These are phyloP conservation scores for Suillus discolor DNA, from an alignment of 768 basidiomycete species.

Conservation along the genomic window DNA sequence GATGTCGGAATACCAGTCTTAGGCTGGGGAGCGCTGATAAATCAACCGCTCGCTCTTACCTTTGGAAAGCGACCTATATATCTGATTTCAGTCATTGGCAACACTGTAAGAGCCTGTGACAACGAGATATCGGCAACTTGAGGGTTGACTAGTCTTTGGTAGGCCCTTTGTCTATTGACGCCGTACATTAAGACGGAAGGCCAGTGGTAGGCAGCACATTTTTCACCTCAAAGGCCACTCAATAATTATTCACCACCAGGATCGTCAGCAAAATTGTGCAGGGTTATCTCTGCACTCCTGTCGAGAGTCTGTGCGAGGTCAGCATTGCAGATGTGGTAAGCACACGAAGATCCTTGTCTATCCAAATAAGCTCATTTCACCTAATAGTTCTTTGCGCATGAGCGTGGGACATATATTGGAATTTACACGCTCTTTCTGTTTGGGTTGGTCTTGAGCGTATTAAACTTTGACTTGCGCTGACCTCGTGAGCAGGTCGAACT, in stretches of 20 bases:
- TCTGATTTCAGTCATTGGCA: conserved; percentile 21
- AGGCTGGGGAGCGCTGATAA: conserved; percentile 23
- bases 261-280: conserved; percentile 23
- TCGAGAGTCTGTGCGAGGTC: conserved; percentile 25
- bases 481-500: conserved; percentile 17
- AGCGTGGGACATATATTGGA: conserved; percentile 23
- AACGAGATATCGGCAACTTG: background rate
- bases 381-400: conserved; percentile 22
- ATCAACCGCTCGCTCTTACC: conserved; percentile 22
- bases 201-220: conserved; percentile 15
- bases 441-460: conserved; percentile 13
- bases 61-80: conserved; percentile 24
- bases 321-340: conserved; percentile 21
- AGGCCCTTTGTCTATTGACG: conserved; percentile 23
- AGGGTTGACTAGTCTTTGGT: background rate
- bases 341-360: background rate
- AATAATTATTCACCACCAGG: conserved; percentile 6
- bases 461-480: background rate
- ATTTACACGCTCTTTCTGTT: conserved; percentile 22
- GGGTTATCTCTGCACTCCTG: conserved; percentile 23
- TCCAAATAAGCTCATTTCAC: conserved; percentile 2
- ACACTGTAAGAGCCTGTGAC: conserved; percentile 10
- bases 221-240: background rate
- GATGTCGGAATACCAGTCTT: conserved; percentile 13
- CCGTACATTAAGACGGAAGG: conserved; percentile 22